Conservation (phyloP, 805 yeast genomes). For the Debaryomyces prosopidis region DNA sequence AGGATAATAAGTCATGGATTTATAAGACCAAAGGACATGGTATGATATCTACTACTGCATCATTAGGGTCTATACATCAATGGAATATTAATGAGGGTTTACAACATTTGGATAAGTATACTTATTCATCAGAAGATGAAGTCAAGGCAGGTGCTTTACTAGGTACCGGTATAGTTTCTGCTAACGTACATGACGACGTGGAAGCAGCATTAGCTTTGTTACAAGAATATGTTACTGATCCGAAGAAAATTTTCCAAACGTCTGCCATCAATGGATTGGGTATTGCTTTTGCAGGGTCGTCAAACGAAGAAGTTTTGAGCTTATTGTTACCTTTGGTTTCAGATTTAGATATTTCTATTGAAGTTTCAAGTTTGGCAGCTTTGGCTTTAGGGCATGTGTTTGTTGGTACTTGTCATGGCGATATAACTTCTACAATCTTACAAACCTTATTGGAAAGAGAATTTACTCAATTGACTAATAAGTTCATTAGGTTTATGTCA, state of each 20-base stretch:
- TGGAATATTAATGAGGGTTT: conserved; percentile 92
- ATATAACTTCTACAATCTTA: conserved; percentile 86
- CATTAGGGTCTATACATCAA: conserved; percentile 83
- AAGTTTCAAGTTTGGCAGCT: conserved; percentile 82
- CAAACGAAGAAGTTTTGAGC: conserved; percentile 78
- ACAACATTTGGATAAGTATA: conserved; percentile 83
- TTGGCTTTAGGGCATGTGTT: conserved; percentile 90
- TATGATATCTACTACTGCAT: conserved; percentile 88
- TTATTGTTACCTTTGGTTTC: conserved; percentile 80
- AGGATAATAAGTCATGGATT: conserved; percentile 77
- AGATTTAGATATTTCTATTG: conserved; percentile 72
- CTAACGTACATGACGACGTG: conserved; percentile 94
- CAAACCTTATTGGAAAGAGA: conserved; percentile 89
- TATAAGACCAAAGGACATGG: conserved; percentile 91
- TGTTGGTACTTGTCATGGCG: conserved; percentile 96
- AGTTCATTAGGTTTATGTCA: conserved; percentile 88
- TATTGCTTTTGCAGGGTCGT: conserved; percentile 91
- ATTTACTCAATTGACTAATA: conserved; percentile 70
- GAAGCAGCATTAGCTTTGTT: conserved; percentile 87
- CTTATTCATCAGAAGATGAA: conserved; percentile 82
- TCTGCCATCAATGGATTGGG: conserved; percentile 92
- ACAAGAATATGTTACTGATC: conserved; percentile 75
- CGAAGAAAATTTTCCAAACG: conserved; percentile 63
- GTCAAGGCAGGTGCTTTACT: conserved; percentile 94
- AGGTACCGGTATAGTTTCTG: conserved; percentile 90